Base-by-base conservation (phyloP, 768 basidiomycete genomes). In the Boletus subparvulus region DNA sequence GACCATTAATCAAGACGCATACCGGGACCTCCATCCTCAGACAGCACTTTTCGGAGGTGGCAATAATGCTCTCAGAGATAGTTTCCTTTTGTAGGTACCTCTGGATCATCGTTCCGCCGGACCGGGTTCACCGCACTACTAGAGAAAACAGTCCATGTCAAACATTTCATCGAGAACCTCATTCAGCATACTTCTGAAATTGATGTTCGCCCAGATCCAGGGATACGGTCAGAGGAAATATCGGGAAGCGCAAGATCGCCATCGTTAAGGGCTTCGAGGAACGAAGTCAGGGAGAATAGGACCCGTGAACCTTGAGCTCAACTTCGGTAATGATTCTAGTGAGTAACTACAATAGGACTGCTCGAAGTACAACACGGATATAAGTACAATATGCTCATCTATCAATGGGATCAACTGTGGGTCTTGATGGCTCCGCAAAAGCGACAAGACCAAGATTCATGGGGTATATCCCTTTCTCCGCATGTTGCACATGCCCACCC, bases 161-260 rank as follows among this genome's bases (percentile, higher is more conserved):
- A n/a, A n/a, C 33, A 33, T 33, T 33, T 33, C 33, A 33, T 33
- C 33, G 32, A 69, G n/a, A 7, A 33, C 14, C 11, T 28, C 32
- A 9, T 13, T 47, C 21, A 17, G 39, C 41, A 7, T 28, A 6
- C 19, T 33, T 32, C 36, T 7, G 30, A 30, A 13, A 32, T 43
- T 55, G 6, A 49, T 26, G 36, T 17, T 50, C 43, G 11, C 30
- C 41, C 56, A 90, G 87, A 76, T 3, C 21, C 21, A 70, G 81
- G 12, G 76, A 86, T 50, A 91, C 88, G 1, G 88, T 92, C 55
- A 88, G 92, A 66, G 84, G 83, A 28, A 21, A 84, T 60, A 91
- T 94, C n/a, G 92, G 93, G 69, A 85, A 88, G 64, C 76, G 89
- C 33, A 94, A 94, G 74, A 91, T 85, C 0, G 89, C 89, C 4